Evolutionary conservation across 345 rosid genomes (phyloP), one percentile per base, ranked within the genome.

Genomic region (Fremontodendron californicum): DNA sequence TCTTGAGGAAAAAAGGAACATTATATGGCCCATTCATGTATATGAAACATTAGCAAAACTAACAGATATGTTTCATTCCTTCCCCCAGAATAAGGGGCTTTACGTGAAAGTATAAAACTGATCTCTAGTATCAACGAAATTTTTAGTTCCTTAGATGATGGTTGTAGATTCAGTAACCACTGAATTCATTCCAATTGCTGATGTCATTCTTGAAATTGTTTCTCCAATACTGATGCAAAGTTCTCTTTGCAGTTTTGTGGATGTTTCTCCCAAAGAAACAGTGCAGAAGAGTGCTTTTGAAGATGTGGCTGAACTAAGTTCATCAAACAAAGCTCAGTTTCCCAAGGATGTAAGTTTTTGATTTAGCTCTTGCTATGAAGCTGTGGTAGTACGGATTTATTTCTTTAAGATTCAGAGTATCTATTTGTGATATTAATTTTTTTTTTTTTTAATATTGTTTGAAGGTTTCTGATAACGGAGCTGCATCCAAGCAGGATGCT

Each of bases 381-480:
- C 42, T 48, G 3, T 29, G 12, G 35, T 69, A 25, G 42, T 29
- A 13, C 74, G 46, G 13, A 16, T 63, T 79, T 1, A 27, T 61
- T 70, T 35, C 39, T 35, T 69, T 71, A n/a, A 49, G 15, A 4
- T 49, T 33, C 19, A 49, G 0, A 48, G 45, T 23, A 33, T 71
- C 18, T 51, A 31, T 71, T 19, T 33, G 61, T 23, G 43, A 52
- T 51, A 5, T 51, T 71, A 52, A 71, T n/a, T n/a, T n/a, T n/a
- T n/a, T n/a, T 19, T 9, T 9, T 71, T 71, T 61, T 33, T 29
- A 71, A 77, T 62, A 42, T 70, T 77, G 61, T 72, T n/a, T 85
- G 82, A 74, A 90, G 97, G 91, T 83, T 85, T 81, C 83, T 83
- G 89, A 91, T 86, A 93, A 91, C 81, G 98, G 98, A 81, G 86